phyloP scores from a whole-genome alignment of 768 basidiomycete species.

The Candolleomyces aberdarensis region DNA sequence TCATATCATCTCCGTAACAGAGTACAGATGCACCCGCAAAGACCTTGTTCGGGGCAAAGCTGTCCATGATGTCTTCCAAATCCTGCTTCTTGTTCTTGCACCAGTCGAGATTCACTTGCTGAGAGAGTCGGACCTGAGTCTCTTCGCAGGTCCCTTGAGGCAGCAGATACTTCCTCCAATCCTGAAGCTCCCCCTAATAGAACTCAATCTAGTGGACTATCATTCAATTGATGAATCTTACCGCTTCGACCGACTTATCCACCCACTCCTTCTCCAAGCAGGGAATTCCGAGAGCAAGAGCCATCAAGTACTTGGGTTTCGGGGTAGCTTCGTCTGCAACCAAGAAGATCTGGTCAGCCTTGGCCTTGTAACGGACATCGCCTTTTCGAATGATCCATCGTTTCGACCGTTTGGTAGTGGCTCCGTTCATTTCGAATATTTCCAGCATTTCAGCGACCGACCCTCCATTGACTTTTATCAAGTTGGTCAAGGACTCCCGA shows the following conservation, averaged over 20 bases:
- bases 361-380: conserved; percentile 41
- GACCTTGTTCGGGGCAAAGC: conserved; percentile 53
- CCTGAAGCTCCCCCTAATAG: conserved; percentile 34
- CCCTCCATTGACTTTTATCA: conserved; percentile 42
- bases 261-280: conserved; percentile 66
- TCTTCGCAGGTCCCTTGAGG: conserved; percentile 53
- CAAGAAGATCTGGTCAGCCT: conserved; percentile 56
- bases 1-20: conserved; percentile 55
- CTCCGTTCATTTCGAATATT: conserved; percentile 56
- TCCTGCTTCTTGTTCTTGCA: conserved; percentile 43
- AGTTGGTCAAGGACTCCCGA: too few species aligned
- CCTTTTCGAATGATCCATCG: conserved; percentile 50
- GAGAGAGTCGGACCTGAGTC: conserved; percentile 34
- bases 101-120: conserved; percentile 49
- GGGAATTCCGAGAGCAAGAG: conserved; percentile 84
- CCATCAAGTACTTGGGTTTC: conserved; percentile 78
- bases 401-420: conserved; percentile 36
- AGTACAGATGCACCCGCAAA: conserved; percentile 55
- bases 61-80: conserved; percentile 56
- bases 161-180: conserved; percentile 63
- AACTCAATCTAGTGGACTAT: conserved; percentile 1
- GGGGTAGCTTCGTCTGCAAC: conserved; percentile 62
- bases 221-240: conserved; percentile 17
- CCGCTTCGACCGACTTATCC: conserved; percentile 30
- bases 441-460: conserved; percentile 55